Evolutionary conservation across 2,329 filamentous ascomycete species (phyloP), one percentile per base, ranked within the genome.

Genomic region (Cryphonectria japonica): DNA sequence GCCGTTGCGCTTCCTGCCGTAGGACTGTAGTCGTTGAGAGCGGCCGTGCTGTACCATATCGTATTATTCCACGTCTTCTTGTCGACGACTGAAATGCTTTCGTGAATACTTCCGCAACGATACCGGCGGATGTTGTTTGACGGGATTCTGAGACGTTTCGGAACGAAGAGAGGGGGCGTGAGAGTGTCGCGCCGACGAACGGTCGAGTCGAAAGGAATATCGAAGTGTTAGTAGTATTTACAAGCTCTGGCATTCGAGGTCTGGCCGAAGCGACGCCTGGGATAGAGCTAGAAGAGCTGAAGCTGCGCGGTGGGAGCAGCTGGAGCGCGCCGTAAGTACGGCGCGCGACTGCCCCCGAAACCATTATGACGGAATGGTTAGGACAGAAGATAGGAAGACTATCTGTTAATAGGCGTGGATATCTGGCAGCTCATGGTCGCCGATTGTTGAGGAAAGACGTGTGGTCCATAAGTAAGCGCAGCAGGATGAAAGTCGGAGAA

Each of bases 221-320:
- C n/a, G 57, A 16, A 50, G 41, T 19, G 29, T 22, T 22, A 43
- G 54, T 43, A 43, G 54, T 54, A 69, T 39, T 39, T 57, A 59
- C 37, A 68, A 77, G 70, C 68, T 74, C 76, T 64, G 76, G 52
- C 68, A 59, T 39, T 8, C 61, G 50, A 46, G 39, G 32, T 13
- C 32, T 62, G 11, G 32, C 61, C 7, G 62, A 59, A n/a, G 64
- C 61, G 32, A 71, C 57, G 2, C 65, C 71, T 32, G 57, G 66
- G 29, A n/a, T 39, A 7, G 57, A 64, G 62, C 71, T 77, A 68
- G 79, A 54, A 39, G 67, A 77, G 78, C 76, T 76, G 74, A 80
- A 79, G 75, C 79, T 80, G 78, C 83, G 80, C 77, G 81, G 82
- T 73, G 84, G 84, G 80, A 85, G 81, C 81, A 86, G 81, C 80